Percentiles rank a stretch among this genome's conserved stretches.
Conservation (phyloP, 2,329 filamentous ascomycete species). For the Trichoderma asperellum region DNA sequence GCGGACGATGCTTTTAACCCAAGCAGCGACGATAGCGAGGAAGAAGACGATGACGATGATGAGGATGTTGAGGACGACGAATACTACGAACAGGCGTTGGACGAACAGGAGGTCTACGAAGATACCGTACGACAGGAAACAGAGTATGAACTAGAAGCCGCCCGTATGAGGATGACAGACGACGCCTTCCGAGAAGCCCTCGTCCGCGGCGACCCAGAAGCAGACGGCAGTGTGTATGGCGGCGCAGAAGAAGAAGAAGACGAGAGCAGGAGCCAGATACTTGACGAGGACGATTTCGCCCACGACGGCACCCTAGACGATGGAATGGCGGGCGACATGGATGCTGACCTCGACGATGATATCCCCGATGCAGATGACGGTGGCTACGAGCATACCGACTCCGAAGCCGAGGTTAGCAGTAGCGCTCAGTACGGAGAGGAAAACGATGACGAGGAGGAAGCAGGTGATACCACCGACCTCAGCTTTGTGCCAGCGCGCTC, state of each 20-base stretch:
- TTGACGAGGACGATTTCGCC: conserved; percentile 65
- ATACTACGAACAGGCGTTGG: conserved; percentile 48
- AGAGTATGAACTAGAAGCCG: conserved; percentile 54
- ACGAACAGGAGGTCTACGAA: conserved; percentile 47
- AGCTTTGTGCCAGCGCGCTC: conserved; percentile 47
- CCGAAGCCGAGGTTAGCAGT: conserved; percentile 65
- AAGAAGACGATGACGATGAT: conserved; percentile 48
- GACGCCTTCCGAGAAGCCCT: conserved; percentile 65
- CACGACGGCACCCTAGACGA: conserved; percentile 38
- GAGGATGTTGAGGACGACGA: conserved; percentile 48
- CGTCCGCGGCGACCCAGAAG: conserved; percentile 54
- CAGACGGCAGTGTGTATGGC: conserved; percentile 55
- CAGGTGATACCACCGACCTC: conserved; percentile 37
- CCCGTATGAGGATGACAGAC: conserved; percentile 59
- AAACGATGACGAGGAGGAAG: conserved; percentile 42
- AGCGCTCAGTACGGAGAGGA: conserved; percentile 43
- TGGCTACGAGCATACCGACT: conserved; percentile 78
- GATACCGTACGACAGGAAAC: conserved; percentile 49
- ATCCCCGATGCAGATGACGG: conserved; percentile 67
- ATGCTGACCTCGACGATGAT: conserved; percentile 71
- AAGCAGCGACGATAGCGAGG: conserved; percentile 48
- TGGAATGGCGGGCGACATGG: conserved; percentile 54
- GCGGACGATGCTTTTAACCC: conserved; percentile 61
- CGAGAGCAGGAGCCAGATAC: conserved; percentile 60
- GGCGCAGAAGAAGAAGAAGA: conserved; percentile 59